These are phyloP conservation scores for Grosmannia serpens DNA, from an alignment of 2,329 filamentous ascomycete genomes.

Conservation along the genomic window DNA sequence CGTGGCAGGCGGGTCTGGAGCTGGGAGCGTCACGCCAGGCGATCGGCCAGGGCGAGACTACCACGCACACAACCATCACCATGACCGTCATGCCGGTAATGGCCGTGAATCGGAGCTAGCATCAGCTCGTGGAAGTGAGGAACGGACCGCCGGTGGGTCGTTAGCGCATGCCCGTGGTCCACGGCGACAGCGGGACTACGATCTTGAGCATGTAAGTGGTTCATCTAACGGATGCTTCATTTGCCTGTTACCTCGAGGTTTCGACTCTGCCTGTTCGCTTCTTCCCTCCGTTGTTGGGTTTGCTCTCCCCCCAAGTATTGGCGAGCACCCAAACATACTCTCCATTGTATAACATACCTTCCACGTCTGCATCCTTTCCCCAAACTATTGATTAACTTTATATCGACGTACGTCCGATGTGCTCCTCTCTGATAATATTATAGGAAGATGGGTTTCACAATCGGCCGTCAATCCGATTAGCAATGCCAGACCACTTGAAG, in stretches of 20 bases:
- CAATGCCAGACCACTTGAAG: conserved; percentile 82
- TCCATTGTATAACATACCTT: not conserved
- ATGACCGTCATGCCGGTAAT: not conserved
- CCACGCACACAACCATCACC: not conserved
- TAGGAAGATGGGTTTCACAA: conserved; percentile 83
- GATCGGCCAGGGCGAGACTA: conserved; percentile 3
- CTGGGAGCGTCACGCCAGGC: conserved; percentile 7
- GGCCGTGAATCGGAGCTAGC: conserved; percentile 37
- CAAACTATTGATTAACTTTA: not conserved
- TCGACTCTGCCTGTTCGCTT: conserved; percentile 5
- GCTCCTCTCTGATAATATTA: not conserved
- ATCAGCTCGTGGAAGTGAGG: conserved; percentile 65
- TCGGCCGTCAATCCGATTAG: conserved; percentile 74
- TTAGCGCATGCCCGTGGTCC: conserved; percentile 55
- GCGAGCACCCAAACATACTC: not conserved
- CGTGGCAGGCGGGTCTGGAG: conserved; percentile 20
- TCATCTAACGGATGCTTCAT: not conserved
- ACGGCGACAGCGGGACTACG: conserved; percentile 66
- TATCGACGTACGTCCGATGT: not conserved
- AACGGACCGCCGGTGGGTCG: conserved; percentile 52
- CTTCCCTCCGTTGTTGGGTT: not conserved
- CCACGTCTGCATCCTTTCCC: no score
- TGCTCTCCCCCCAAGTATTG: not conserved
- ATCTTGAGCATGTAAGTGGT: conserved; percentile 66
- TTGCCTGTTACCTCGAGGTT: not conserved